These are phyloP conservation scores for Larix kaempferi DNA, from an alignment of 75 land plant species.

Conservation along the genomic window DNA sequence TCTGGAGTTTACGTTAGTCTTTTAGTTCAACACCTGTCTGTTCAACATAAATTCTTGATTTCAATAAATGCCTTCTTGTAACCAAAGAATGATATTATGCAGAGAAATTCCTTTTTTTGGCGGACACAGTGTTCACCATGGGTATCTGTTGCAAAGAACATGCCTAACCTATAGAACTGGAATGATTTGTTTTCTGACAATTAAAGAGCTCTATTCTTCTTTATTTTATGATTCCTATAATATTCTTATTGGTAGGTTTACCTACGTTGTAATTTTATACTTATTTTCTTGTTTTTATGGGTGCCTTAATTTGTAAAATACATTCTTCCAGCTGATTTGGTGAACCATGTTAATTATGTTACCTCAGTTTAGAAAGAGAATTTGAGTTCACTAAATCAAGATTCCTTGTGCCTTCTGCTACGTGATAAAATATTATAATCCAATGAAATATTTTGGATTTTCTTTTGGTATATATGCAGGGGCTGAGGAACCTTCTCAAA, in stretches of 20 bases:
- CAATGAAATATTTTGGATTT: neutral
- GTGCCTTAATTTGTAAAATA: neutral
- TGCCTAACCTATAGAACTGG: neutral
- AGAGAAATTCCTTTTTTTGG: neutral
- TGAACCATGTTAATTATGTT: neutral
- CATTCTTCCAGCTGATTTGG: neutral
- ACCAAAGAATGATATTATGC: neutral
- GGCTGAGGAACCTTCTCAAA: slow-evolving; percentile 22
- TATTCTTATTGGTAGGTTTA: neutral
- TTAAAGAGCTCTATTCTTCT: neutral
- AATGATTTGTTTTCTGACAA: neutral
- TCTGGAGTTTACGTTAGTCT: neutral
- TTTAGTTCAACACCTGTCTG: neutral
- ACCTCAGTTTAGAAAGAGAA: neutral
- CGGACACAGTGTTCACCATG: neutral
- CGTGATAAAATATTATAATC: neutral
- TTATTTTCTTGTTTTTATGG: neutral
- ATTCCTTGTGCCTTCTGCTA: neutral
- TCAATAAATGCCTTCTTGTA: neutral
- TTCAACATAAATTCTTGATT: neutral
- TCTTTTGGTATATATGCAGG: slow-evolving; percentile 12
- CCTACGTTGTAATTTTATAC: neutral
- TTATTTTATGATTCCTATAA: neutral
- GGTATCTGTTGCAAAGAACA: too few relatives aligned
- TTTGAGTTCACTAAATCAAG: neutral